Evolutionary conservation across 257 asterid species (phyloP).

Genomic region (Mitragyna speciosa): DNA sequence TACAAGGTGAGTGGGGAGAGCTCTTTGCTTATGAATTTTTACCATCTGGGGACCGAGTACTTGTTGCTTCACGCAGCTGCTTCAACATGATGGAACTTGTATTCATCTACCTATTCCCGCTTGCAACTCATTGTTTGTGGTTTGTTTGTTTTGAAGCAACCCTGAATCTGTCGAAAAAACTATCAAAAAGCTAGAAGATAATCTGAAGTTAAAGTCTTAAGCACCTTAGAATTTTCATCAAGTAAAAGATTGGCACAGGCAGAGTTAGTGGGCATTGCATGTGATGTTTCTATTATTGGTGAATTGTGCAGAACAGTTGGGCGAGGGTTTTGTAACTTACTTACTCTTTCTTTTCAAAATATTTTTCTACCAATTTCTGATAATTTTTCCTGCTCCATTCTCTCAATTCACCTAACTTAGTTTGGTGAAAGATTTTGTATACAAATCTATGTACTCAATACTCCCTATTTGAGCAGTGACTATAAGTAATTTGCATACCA

Average conservation of each 20-base stretch:
- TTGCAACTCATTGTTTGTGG: constrained; percentile 21
- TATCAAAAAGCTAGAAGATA: constrained; percentile 71
- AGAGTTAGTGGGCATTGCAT: constrained; percentile 76
- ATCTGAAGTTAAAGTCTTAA: constrained; percentile 57
- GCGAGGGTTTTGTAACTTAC: constrained; percentile 30
- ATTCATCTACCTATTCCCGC: background rate
- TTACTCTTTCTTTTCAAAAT: background rate
- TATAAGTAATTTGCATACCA: background rate
- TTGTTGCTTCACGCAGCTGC: constrained; percentile 90
- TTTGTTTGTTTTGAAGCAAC: constrained; percentile 49
- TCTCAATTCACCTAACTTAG: background rate
- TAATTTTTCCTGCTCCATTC: constrained; percentile 2
- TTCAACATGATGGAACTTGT: constrained; percentile 20
- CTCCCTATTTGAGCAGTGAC: background rate
- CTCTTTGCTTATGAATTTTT: constrained; percentile 94
- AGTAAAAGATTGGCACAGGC: constrained; percentile 52
- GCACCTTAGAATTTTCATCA: constrained; percentile 47
- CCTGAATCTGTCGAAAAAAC: constrained; percentile 75
- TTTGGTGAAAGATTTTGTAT: background rate
- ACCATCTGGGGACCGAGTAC: constrained; percentile 92
- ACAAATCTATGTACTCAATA: too few species aligned
- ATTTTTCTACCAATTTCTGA: background rate
- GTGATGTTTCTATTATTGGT: constrained; percentile 88
- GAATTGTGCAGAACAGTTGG: constrained; percentile 83
- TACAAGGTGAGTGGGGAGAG: constrained; percentile 95